phyloP scores from a whole-genome alignment of 805 yeast genomes.

The Saturnispora halmiae region DNA sequence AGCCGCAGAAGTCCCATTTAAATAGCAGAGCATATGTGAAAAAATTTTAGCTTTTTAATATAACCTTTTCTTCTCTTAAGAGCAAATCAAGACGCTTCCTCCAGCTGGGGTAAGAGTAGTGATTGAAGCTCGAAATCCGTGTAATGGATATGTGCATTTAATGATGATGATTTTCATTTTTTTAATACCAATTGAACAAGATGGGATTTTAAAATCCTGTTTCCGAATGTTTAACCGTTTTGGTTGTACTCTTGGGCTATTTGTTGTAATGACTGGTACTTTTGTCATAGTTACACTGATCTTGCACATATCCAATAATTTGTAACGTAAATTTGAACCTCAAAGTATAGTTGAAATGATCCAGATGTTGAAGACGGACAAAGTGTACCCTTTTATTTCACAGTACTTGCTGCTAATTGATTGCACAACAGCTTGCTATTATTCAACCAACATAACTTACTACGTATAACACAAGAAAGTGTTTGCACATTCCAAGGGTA shows the following conservation, averaged over 20 bases:
- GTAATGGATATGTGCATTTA: conserved; percentile 2
- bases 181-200: conserved; percentile 27
- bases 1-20: conserved; percentile 23
- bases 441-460: no score
- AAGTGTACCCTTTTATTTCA: no score
- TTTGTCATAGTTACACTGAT: conserved; percentile 89
- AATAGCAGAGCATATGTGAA: not conserved
- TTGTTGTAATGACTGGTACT: conserved; percentile 53
- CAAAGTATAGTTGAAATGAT: no score
- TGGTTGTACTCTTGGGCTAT: conserved; percentile 39
- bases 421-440: no score
- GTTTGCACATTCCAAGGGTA: no score
- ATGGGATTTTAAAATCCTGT: conserved; percentile 14
- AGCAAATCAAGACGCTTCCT: no score
- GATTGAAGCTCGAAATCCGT: conserved; percentile 1
- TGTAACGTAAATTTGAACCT: not conserved
- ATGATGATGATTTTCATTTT: conserved; percentile 27
- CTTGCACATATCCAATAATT: not conserved
- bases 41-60: not conserved
- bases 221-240: conserved; percentile 23
- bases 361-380: no score
- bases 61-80: not conserved
- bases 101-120: not conserved
- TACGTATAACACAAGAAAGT: no score
- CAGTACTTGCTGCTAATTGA: no score